phyloP scores from a whole-genome alignment of 164 flowering plant species.

The Vitis labrusca region DNA sequence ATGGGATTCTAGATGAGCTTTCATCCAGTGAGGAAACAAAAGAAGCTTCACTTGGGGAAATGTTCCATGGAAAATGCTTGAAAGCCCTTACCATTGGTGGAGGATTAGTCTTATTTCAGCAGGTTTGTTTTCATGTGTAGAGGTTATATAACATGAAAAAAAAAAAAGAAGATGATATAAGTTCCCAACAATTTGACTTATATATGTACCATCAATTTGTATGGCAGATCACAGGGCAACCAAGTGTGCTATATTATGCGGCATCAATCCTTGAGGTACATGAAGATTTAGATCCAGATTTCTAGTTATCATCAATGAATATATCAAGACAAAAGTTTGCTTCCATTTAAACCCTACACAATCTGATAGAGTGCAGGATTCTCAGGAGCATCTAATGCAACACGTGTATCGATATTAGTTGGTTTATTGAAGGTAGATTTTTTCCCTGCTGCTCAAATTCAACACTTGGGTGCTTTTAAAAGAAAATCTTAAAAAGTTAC shows the following conservation, averaged over 20 bases:
- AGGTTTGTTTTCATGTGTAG: conserved; percentile 46
- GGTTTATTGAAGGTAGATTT: conserved; percentile 79
- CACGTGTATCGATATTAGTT: conserved; percentile 86
- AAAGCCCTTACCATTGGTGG: conserved; percentile 88
- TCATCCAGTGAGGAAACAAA: conserved; percentile 57
- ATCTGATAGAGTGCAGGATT: conserved; percentile 85
- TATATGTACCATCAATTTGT: conserved; percentile 1
- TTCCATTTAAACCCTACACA: conserved; percentile 13
- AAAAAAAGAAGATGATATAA: neutral
- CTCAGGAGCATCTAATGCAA: conserved; percentile 93
- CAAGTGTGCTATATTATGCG: conserved; percentile 97
- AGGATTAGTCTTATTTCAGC: conserved; percentile 91
- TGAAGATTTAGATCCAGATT: neutral
- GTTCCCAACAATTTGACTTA: neutral
- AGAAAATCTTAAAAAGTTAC: no score
- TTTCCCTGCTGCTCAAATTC: neutral
- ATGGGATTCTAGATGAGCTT: conserved; percentile 77
- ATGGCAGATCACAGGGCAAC: conserved; percentile 96
- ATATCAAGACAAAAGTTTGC: neutral
- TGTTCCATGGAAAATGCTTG: conserved; percentile 86
- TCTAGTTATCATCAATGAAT: neutral
- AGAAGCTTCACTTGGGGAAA: conserved; percentile 55
- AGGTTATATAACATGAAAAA: neutral
- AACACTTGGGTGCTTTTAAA: no score
- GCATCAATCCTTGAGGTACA: conserved; percentile 86